Evolutionary conservation across 345 rosid species (phyloP), one percentile per base, ranked within the genome.

Genomic region (Gossypium ekmanianum): DNA sequence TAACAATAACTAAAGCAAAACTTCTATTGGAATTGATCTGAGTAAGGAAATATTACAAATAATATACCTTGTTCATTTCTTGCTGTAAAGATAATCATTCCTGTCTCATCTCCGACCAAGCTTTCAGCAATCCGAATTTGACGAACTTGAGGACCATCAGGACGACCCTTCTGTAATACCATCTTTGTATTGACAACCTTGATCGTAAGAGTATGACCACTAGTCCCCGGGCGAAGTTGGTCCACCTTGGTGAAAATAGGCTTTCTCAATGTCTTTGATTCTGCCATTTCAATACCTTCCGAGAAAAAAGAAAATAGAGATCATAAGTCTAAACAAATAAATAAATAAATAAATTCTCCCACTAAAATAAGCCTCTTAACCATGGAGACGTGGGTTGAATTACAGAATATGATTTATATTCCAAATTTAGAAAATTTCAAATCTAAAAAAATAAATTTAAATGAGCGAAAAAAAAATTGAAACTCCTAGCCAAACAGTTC

Each of bases 81-180:
- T 66, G 99, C 96, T 0, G 93, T 90, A 56, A 95, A 95, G 72
- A 95, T 76, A 45, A 95, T 82, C 79, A 95, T 82, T 77, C 97
- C 98, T 0, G 98, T 92, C 82, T 92, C 99, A 62, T 95, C 99
- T 44, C 98, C 99, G 3, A 95, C 89, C 88, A 95, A 83, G 76
- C 92, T 87, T 80, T 95, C 98, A 67, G 97, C 89, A 82, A 87
- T 81, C 9, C 91, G 81, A 87, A 87, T 87, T 75, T 92, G 97
- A 41, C 98, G 94, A 45, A 82, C 76, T 76, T 88, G 92, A 77
- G 90, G 80, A 73, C 91, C 91, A 79, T 84, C 89, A 16, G 84
- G 76, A 44, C 92, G 97, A 69, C 94, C 94, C 88, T 86, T 92
- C 76, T 91, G 98, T 69, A 82, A 69, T 10, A 95, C 94, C 88